A percentile compares a stretch with the other conserved stretches of the same genome.
Conservation (phyloP, 495 filamentous ascomycete species). For the Sporormia fimetaria region DNA sequence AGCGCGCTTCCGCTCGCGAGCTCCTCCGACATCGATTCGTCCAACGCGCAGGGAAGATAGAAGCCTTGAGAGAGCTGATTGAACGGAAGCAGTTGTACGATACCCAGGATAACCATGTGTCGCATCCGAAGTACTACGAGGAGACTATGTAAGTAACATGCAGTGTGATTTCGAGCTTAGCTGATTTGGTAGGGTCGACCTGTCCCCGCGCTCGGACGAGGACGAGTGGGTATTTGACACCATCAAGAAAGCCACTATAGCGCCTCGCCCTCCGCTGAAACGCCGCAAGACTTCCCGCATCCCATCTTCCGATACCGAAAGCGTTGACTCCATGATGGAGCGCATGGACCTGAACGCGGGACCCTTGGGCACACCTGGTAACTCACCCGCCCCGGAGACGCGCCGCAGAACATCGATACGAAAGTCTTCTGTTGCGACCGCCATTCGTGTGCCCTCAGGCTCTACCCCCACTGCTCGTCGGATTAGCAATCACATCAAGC, state of each 20-base stretch:
- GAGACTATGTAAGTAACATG: conserved; percentile 56
- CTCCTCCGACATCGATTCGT: conserved; percentile 87
- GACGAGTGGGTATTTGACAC: conserved; percentile 99
- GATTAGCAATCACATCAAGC: conserved; percentile 44
- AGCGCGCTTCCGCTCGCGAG: conserved; percentile 73
- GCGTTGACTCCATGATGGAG: conserved; percentile 44
- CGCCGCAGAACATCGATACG: conserved; percentile 10
- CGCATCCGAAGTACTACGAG: conserved; percentile 70
- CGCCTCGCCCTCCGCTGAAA: conserved; percentile 35
- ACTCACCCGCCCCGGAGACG: conserved; percentile 9
- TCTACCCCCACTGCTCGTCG: conserved; percentile 33
- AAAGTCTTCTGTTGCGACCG: conserved; percentile 21
- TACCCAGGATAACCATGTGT: conserved; percentile 44
- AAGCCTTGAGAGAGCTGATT: conserved; percentile 77
- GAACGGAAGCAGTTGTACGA: conserved; percentile 72
- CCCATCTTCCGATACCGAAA: conserved; percentile 30
- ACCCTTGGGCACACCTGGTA: conserved; percentile 20
- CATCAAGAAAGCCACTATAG: conserved; percentile 44
- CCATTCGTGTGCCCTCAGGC: conserved; percentile 24
- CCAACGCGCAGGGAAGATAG: conserved; percentile 68
- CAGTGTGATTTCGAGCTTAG: neutral
- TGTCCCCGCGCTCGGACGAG: conserved; percentile 53
- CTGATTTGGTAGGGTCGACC: conserved; percentile 41
- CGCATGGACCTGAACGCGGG: conserved; percentile 46
- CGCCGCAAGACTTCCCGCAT: conserved; percentile 39